phyloP scores from a whole-genome alignment of 805 yeast species.

The Candida insectalens region DNA sequence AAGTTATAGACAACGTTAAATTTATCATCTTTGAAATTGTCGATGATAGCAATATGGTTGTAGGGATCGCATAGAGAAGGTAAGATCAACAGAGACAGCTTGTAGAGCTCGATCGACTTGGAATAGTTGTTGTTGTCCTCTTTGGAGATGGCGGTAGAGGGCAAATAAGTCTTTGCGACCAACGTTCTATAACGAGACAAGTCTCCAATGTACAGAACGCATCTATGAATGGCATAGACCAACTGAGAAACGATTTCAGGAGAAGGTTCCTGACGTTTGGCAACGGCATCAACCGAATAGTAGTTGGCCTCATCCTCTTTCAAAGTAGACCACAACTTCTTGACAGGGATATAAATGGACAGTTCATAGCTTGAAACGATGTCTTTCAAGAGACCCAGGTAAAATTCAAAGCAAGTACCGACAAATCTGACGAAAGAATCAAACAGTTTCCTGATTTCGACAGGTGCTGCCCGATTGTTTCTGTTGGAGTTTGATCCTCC shows the following conservation, averaged over 20 bases:
- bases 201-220: slow-evolving; percentile 46
- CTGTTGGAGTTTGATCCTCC: slow-evolving; percentile 5
- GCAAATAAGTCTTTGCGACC: slow-evolving; percentile 34
- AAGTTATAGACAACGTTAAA: slow-evolving; percentile 42
- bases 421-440: slow-evolving; percentile 40
- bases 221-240: slow-evolving; percentile 37
- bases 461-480: slow-evolving; percentile 22
- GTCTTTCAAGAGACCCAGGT: slow-evolving; percentile 30
- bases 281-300: slow-evolving; percentile 1
- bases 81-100: slow-evolving; percentile 42
- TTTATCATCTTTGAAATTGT: slow-evolving; percentile 39
- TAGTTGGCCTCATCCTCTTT: slow-evolving; percentile 7
- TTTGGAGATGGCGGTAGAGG: slow-evolving; percentile 23
- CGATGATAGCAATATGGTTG: slow-evolving; percentile 48
- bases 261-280: too few relatives aligned
- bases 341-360: slow-evolving; percentile 24
- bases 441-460: slow-evolving; percentile 49
- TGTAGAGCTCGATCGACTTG: slow-evolving; percentile 37
- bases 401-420: slow-evolving; percentile 38
- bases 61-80: slow-evolving; percentile 66
- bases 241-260: slow-evolving; percentile 10
- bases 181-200: slow-evolving; percentile 46
- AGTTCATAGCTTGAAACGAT: slow-evolving; percentile 30
- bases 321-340: slow-evolving; percentile 21
- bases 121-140: slow-evolving; percentile 30